These are phyloP conservation scores for Iris pallida DNA, from an alignment of 116 monocot species.

Conservation along the genomic window DNA sequence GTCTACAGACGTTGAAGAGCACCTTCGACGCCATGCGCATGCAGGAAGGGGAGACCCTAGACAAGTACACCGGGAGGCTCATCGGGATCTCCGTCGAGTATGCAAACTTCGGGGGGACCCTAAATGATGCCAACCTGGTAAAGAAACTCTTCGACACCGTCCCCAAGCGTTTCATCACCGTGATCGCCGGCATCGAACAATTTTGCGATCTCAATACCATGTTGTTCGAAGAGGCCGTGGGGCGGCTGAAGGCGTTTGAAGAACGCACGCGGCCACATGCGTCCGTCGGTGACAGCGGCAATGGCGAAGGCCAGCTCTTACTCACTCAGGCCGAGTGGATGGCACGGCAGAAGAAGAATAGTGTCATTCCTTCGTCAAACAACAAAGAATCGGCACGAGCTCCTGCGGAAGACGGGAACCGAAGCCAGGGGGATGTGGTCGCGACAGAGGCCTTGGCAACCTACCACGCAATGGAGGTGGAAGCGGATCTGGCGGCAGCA, in stretches of 20 bases:
- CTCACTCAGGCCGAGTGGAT: too few relatives aligned
- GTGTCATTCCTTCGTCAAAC: too few relatives aligned
- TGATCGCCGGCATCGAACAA: conserved; percentile 15
- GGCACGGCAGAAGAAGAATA: neutral
- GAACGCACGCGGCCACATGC: conserved; percentile 1
- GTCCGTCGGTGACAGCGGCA: neutral
- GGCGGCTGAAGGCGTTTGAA: conserved; percentile 13
- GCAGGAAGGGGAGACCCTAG: conserved; percentile 16
- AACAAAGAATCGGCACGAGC: neutral
- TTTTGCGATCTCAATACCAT: conserved; percentile 11
- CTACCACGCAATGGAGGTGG: neutral
- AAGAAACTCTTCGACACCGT: conserved; percentile 14
- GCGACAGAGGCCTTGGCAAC: conserved; percentile 7
- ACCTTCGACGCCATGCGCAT: conserved; percentile 2
- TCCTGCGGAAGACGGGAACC: neutral
- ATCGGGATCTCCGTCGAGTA: neutral
- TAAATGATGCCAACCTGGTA: conserved; percentile 11
- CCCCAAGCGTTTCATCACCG: neutral
- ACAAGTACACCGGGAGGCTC: conserved; percentile 15
- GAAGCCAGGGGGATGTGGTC: neutral
- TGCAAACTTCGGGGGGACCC: conserved; percentile 7
- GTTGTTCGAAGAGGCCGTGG: conserved; percentile 14
- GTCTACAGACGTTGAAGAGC: conserved; percentile 2
- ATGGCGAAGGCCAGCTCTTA: neutral
- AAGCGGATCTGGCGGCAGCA: neutral